A percentile compares a stretch with the other conserved stretches of the same genome.
Evolutionary conservation across 805 yeast species (phyloP).

Genomic region (Cyberlindnera bimundalis): DNA sequence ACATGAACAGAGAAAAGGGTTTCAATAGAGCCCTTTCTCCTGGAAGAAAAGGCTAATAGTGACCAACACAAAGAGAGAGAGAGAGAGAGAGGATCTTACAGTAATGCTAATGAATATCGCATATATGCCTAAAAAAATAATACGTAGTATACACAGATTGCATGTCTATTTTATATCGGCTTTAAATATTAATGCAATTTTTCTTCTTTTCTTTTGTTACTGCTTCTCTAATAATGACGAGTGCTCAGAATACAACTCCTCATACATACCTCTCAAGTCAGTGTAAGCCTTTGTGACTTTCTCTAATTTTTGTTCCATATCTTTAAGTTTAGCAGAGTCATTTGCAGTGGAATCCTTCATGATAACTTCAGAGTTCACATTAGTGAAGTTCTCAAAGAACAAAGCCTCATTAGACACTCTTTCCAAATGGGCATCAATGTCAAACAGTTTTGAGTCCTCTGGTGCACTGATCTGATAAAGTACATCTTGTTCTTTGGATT

Average conservation of each 20-base stretch:
- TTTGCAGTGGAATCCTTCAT: constrained; percentile 15
- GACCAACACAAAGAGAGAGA: too few relatives aligned
- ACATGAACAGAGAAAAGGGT: constrained; percentile 55
- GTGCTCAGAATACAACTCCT: constrained; percentile 52
- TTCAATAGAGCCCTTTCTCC: constrained; percentile 56
- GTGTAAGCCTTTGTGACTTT: constrained; percentile 56
- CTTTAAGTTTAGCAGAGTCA: constrained; percentile 32
- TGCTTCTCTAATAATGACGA: constrained; percentile 28
- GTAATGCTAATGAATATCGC: too few relatives aligned
- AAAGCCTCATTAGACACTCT: constrained; percentile 49
- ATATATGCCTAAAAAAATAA: too few relatives aligned
- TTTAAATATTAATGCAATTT: too few relatives aligned
- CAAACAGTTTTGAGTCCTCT: constrained; percentile 27
- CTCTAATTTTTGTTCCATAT: constrained; percentile 43
- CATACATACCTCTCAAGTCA: constrained; percentile 57
- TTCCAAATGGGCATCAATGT: constrained; percentile 48
- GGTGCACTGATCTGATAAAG: constrained; percentile 30
- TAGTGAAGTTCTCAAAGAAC: constrained; percentile 43
- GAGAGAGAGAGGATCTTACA: too few relatives aligned
- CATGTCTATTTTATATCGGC: not conserved
- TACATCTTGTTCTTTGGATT: constrained; percentile 42
- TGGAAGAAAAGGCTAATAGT: constrained; percentile 20
- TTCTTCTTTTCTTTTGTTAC: too few relatives aligned
- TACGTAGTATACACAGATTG: too few relatives aligned
- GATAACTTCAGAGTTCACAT: constrained; percentile 37